These are phyloP conservation scores for Talaromyces sp. DNA, from an alignment of 2,329 filamentous ascomycete species.

Conservation along the genomic window DNA sequence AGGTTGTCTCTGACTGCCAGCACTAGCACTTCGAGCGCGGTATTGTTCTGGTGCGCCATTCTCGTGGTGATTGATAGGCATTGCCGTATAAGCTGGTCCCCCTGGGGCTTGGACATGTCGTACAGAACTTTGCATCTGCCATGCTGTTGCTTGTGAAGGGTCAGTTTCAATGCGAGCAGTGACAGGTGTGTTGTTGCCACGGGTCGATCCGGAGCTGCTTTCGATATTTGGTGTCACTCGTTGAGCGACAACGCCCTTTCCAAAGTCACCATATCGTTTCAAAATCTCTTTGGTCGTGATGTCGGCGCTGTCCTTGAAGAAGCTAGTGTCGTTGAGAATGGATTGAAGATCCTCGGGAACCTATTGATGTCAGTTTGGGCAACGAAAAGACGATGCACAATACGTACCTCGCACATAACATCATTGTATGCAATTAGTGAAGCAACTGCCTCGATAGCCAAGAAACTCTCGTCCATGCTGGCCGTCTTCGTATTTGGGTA, in stretches of 20 bases:
- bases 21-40: slow-evolving; percentile 39
- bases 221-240: slow-evolving; percentile 54
- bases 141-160: slow-evolving; percentile 65
- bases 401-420: slow-evolving; percentile 89
- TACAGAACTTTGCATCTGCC: slow-evolving; percentile 81
- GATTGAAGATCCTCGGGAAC: slow-evolving; percentile 89
- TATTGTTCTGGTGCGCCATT: slow-evolving; percentile 19
- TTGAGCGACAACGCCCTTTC: slow-evolving; percentile 60
- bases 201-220: slow-evolving; percentile 42
- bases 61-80: slow-evolving; percentile 28
- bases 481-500: slow-evolving; percentile 68
- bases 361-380: slow-evolving; percentile 48
- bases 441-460: slow-evolving; percentile 89
- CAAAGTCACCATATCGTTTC: slow-evolving; percentile 85
- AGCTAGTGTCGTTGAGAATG: slow-evolving; percentile 75
- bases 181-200: slow-evolving; percentile 46
- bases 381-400: slow-evolving; percentile 69
- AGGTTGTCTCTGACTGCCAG: slow-evolving; percentile 32
- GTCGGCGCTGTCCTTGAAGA: slow-evolving; percentile 79
- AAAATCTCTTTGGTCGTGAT: slow-evolving; percentile 97
- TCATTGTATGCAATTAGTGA: slow-evolving; percentile 90
- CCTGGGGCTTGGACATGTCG: slow-evolving; percentile 63
- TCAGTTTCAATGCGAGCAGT: slow-evolving; percentile 79
- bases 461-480: slow-evolving; percentile 84
- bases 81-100: slow-evolving; percentile 34